These are phyloP conservation scores for Talaromyces liani DNA, from an alignment of 495 filamentous ascomycete species.

Conservation along the genomic window DNA sequence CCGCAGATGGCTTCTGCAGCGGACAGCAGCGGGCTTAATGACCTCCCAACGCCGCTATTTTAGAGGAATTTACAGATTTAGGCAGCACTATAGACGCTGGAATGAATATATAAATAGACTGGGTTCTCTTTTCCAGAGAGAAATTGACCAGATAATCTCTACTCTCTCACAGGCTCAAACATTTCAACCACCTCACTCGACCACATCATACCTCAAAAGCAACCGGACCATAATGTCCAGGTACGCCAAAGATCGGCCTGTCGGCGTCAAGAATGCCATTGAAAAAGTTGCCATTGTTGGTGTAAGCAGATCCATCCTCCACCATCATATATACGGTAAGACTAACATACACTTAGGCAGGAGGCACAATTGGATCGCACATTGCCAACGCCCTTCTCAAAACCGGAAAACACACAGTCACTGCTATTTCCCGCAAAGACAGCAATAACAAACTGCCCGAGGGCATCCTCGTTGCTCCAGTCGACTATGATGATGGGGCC, in stretches of 20 bases:
- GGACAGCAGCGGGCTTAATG: no score
- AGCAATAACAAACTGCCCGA: conserved; percentile 31
- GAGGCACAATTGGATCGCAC: conserved; percentile 49
- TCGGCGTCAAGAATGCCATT: conserved; percentile 17
- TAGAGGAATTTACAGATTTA: no score
- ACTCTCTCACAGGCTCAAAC: no score
- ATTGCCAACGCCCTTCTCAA: conserved; percentile 45
- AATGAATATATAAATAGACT: no score
- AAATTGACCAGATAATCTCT: no score
- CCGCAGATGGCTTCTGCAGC: no score
- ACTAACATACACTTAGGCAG: conserved; percentile 17
- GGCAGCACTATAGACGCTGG: no score
- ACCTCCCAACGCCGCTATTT: no score
- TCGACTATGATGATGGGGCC: conserved; percentile 40
- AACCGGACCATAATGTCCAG: neutral
- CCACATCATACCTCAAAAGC: no score
- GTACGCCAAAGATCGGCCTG: conserved; percentile 9
- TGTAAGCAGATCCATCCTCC: conserved; percentile 2
- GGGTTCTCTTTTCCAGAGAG: no score
- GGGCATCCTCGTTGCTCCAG: conserved; percentile 29
- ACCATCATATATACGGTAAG: no score
- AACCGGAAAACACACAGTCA: conserved; percentile 43
- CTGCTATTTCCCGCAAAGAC: conserved; percentile 40
- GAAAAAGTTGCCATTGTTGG: conserved; percentile 27
- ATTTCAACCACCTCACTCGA: no score